Evolutionary conservation across 306 rosid genomes (phyloP).

Genomic region (Senna siamea): DNA sequence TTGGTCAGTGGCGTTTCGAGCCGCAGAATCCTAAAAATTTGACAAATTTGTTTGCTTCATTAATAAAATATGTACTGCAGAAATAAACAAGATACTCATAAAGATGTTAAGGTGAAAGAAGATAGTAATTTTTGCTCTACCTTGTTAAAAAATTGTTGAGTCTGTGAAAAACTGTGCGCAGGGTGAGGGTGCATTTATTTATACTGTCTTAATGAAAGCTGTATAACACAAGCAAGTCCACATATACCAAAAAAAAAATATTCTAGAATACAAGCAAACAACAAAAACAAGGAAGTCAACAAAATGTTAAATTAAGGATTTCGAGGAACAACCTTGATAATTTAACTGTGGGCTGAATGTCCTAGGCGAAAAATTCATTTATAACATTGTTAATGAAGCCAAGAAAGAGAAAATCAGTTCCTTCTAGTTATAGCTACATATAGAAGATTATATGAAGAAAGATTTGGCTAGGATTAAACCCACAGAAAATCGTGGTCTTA

Average conservation of each 20-base stretch:
- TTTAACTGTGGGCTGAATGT: slow-evolving; percentile 16
- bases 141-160: not conserved
- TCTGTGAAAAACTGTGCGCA: not conserved
- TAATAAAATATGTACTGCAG: not conserved
- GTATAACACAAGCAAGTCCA: slow-evolving; percentile 8
- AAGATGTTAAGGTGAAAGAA: no score
- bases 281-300: slow-evolving; percentile 3
- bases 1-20: slow-evolving; percentile 40
- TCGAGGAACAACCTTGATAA: slow-evolving; percentile 11
- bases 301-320: slow-evolving; percentile 10
- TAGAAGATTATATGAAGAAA: slow-evolving; percentile 17
- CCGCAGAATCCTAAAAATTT: slow-evolving; percentile 61
- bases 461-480: slow-evolving; percentile 2
- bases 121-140: not conserved
- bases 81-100: slow-evolving; percentile 11
- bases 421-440: not conserved
- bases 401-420: slow-evolving; percentile 19
- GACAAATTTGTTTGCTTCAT: slow-evolving; percentile 32
- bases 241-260: not conserved
- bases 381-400: not conserved
- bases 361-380: not conserved
- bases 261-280: slow-evolving; percentile 4
- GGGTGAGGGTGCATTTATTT: not conserved
- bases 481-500: slow-evolving; percentile 12
- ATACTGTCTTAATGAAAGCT: slow-evolving; percentile 11